Evolutionary conservation across 257 asterid species (phyloP).

Genomic region (Salvia hispanica): DNA sequence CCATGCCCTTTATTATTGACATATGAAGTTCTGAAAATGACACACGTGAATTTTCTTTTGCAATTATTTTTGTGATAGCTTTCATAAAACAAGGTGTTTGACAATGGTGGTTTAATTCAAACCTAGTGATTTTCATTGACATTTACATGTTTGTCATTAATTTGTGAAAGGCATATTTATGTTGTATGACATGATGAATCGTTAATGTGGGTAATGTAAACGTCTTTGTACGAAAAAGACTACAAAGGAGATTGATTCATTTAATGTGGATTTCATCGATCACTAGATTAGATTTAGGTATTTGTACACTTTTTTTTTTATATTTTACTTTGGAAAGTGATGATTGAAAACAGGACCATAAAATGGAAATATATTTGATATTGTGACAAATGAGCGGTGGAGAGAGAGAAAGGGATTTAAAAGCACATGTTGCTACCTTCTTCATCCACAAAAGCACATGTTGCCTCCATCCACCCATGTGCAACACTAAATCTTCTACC

Average conservation of each 20-base stretch:
- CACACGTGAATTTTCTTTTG: background rate
- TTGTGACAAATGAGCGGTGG: conserved; percentile 30
- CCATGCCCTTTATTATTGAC: conserved; percentile 29
- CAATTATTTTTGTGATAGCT: background rate
- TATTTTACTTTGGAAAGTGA: conserved; percentile 14
- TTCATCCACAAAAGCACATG: conserved; percentile 39
- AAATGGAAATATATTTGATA: background rate
- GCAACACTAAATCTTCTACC: conserved; percentile 26
- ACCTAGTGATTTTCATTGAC: no score
- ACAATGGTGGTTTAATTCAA: background rate
- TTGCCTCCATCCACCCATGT: conserved; percentile 38
- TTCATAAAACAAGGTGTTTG: background rate
- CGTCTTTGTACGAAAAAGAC: conserved; percentile 19
- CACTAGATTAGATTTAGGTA: conserved; percentile 36
- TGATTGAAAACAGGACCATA: conserved; percentile 28
- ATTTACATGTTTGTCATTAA: no score
- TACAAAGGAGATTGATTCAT: conserved; percentile 24
- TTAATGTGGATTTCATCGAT: conserved; percentile 32
- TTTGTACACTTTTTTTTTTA: conserved; percentile 1
- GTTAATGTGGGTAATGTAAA: background rate
- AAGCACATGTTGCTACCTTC: background rate
- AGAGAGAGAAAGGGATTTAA: conserved; percentile 24
- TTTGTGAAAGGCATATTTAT: background rate
- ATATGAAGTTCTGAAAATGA: conserved; percentile 41
- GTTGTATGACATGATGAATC: conserved; percentile 4